Evolutionary conservation across 2,329 filamentous ascomycete species (phyloP), one percentile per base, ranked within the genome.

Genomic region (Colletotrichum shisoi): DNA sequence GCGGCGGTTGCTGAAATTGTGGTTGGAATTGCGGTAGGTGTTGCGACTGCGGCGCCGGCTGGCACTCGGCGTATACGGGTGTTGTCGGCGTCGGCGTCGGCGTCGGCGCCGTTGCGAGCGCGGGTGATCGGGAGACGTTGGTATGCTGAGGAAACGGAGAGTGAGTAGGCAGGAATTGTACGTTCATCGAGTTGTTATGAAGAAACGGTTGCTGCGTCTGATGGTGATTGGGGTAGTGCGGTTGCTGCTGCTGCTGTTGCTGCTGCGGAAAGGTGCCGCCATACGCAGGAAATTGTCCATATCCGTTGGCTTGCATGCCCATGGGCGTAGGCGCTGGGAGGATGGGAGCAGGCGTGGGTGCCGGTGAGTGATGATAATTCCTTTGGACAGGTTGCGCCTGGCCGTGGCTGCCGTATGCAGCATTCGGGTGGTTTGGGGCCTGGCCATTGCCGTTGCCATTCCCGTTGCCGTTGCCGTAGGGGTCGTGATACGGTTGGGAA

Each of bases 341-440:
- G 69, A 68, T 58, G 71, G 72, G 67, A 72, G 72, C 15, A 70
- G 71, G 39, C 71, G 75, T 40, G 64, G 69, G 42, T 72, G 74
- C 46, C 52, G 61, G 70, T n/a, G 74, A 73, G 15, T 73, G 73
- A 52, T 74, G 72, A 19, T 71, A 71, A 46, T 71, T 73, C 53
- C 70, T 70, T 46, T 73, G 75, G 42, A 70, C 73, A 39, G 71
- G 69, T 66, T 74, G 76, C 67, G 70, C 70, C 57, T 75, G 75
- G 24, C 48, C 49, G 54, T 53, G 72, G 72, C 46, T 64, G 68
- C 56, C 69, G 62, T 27, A 62, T 15, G 49, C 52, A 58, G 48
- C 66, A 15, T 70, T 72, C 44, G 54, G 51, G 12, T 71, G 70
- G 48, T 71, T 70, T 39, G 62, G 64, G 34, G 70, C 62, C 48